Evolutionary conservation across 108 stramenopile genomes (phyloP).

Genomic region (Fistulifera pelliculosa): DNA sequence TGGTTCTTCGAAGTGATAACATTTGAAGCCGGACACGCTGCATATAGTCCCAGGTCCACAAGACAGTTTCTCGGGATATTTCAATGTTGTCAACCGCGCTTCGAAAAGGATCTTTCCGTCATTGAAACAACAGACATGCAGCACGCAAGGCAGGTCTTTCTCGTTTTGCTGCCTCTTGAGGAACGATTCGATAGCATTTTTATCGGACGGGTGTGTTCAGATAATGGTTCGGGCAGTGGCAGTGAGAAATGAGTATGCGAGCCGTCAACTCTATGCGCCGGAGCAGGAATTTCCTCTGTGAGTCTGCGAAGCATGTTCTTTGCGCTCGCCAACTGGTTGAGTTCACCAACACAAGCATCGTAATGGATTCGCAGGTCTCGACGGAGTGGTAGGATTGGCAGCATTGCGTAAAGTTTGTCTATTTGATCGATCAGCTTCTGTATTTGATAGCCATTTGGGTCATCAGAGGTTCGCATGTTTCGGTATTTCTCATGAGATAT

Average conservation of each 20-base stretch:
- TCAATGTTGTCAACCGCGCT: slow-evolving; percentile 17
- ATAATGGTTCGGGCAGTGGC: slow-evolving; percentile 39
- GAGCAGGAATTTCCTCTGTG: slow-evolving; percentile 21
- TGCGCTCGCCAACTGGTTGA: too few species aligned
- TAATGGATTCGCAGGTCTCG: slow-evolving; percentile 42
- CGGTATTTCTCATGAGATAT: slow-evolving; percentile 18
- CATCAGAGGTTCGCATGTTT: neutral
- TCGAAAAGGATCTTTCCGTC: slow-evolving; percentile 6
- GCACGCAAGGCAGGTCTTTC: neutral
- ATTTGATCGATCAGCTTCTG: neutral
- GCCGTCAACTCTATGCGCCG: slow-evolving; percentile 32
- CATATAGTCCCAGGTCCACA: slow-evolving; percentile 3
- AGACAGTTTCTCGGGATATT: neutral
- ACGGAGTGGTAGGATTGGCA: slow-evolving; percentile 50
- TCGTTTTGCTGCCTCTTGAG: neutral
- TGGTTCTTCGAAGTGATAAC: slow-evolving; percentile 15
- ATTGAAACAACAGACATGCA: too few species aligned
- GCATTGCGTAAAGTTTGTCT: slow-evolving; percentile 5
- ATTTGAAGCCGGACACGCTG: slow-evolving; percentile 20
- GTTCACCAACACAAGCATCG: slow-evolving; percentile 13
- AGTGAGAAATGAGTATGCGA: slow-evolving; percentile 51
- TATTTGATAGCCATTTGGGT: neutral
- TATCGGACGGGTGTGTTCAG: neutral
- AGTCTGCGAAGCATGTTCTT: slow-evolving; percentile 8
- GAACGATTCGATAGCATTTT: neutral